Evolutionary conservation across 1,284 basidiomycete species (phyloP), one percentile per base, ranked within the genome.

Genomic region (Boletellus sp.): DNA sequence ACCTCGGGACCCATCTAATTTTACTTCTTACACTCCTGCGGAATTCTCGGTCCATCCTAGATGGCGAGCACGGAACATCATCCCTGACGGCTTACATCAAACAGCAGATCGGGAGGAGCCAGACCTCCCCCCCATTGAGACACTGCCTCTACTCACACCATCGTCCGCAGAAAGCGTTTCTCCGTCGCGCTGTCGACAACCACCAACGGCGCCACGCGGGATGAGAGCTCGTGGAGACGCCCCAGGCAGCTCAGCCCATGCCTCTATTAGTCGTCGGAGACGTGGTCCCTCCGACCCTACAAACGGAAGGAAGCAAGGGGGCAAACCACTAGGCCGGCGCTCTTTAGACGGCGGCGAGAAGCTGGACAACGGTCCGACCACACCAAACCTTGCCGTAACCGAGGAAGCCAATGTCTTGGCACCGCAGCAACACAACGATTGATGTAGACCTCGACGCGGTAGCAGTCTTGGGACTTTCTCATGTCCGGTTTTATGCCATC

Each of bases 51-150:
- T 26, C 11, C 60, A 54, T 26, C 47, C 60, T 7, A 45, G 41
- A 45, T 61, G 58, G 60, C 58, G 49, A 19, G 35, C n/a, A 19
- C 49, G 48, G 32, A 16, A 35, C 16, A 2, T 23, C 21, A 6
- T 14, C 9, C 9, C 34, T 8, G 42, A 59, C 7, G 26, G 3
- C 25, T 48, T 17, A 17, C 14, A 19, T n/a, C 51, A 36, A 10
- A 3, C 41, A 21, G 30, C 29, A 10, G 40, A 30, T 5, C 2
- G 4, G 11, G 46, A 36, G 14, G 53, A 59, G 16, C 38, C 41
- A 13, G 50, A 52, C 11, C 8, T 44, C 25, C 50, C 56, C 13
- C 53, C 60, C 11, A 57, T 57, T 0, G 60, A 57, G 36, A 49
- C 46, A 6, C 48, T 64, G 4, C 50, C 39, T 34, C n/a, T 35